Percentiles rank a stretch among this genome's conserved stretches.
phyloP scores from a whole-genome alignment of 2,329 filamentous ascomycete species.

The Botrytis cinerea region DNA sequence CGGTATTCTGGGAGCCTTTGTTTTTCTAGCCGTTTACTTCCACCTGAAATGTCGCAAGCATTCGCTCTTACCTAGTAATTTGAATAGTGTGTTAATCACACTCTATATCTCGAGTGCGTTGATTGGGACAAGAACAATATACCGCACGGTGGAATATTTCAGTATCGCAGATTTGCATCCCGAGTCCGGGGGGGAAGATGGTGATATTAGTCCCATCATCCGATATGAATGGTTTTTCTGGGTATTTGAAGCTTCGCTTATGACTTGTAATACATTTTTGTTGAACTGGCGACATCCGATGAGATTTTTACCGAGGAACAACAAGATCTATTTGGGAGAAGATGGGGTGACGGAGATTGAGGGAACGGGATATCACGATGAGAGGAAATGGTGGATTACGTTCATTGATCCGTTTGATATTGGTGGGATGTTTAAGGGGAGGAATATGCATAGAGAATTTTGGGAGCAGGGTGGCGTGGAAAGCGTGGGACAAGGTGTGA shows the following conservation, averaged over 20 bases:
- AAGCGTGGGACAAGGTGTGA: not conserved
- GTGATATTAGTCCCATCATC: constrained; percentile 48
- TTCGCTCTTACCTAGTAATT: constrained; percentile 36
- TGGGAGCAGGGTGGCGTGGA: constrained; percentile 36
- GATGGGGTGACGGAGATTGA: constrained; percentile 53
- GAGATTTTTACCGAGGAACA: constrained; percentile 50
- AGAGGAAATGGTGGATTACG: constrained; percentile 40
- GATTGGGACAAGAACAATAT: constrained; percentile 57
- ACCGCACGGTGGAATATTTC: constrained; percentile 61
- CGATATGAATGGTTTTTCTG: constrained; percentile 62
- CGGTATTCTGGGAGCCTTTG: constrained; percentile 52
- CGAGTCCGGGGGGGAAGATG: constrained; percentile 39
- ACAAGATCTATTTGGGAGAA: constrained; percentile 52
- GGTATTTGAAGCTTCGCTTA: constrained; percentile 56
- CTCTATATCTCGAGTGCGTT: constrained; percentile 54
- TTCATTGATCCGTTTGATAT: constrained; percentile 41
- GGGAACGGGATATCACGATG: constrained; percentile 53
- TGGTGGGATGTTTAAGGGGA: constrained; percentile 32
- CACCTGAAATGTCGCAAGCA: constrained; percentile 48
- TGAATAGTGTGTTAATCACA: constrained; percentile 45
- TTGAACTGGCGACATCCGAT: constrained; percentile 55
- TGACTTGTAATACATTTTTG: constrained; percentile 53
- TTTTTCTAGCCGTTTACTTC: constrained; percentile 51
- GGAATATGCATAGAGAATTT: constrained; percentile 34
- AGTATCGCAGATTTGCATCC: constrained; percentile 48